Base-by-base conservation (phyloP, 1,284 basidiomycete species). In the Schizopora paradoxa region DNA sequence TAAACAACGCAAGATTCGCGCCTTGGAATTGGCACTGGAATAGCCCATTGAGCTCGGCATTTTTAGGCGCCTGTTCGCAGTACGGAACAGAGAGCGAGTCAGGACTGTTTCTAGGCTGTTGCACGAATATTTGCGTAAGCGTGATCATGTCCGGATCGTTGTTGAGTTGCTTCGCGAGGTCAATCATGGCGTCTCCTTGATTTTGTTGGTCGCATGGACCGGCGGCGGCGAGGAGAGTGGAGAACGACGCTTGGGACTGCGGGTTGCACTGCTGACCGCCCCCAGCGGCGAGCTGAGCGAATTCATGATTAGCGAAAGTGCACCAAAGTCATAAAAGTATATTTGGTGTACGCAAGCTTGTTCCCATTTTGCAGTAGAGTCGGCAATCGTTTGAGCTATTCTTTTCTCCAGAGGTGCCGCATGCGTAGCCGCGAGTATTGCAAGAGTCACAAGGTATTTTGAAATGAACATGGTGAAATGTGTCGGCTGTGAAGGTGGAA, bases 21-120 rank as follows among this genome's bases (percentile, higher is more conserved):
- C 65, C 56, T 34, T 59, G 51, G 57, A 67, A 70, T 55, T 70
- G 67, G 53, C 68, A 70, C 52, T 69, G 68, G 60, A 66, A 70
- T 13, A 67, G 55, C n/a, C 68, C 67, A 45, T 61, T 57, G 19
- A 70, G 63, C 54, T 70, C 68, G 4, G 54, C 18, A 53, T 70
- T 69, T 53, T 61, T 63, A 2, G 68, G 68, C 2, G 66, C 65
- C 11, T 47, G 43, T 51, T 69, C 65, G 56, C 68, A 70, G 55
- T 70, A 69, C 2, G 61, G 66, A n/a, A 69, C 62, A 45, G 53
- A 51, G 5, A 58, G 51, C 3, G 60, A 59, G 54, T 60, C 59
- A 7, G 70, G 69, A 28, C 66, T 58, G 58, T 70, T 72, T 41
- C 69, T 63, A n/a, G 79, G 75, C 58, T 82, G 79, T 57, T 82